phyloP scores from a whole-genome alignment of 441 rosid genomes.

The Croton setiger region DNA sequence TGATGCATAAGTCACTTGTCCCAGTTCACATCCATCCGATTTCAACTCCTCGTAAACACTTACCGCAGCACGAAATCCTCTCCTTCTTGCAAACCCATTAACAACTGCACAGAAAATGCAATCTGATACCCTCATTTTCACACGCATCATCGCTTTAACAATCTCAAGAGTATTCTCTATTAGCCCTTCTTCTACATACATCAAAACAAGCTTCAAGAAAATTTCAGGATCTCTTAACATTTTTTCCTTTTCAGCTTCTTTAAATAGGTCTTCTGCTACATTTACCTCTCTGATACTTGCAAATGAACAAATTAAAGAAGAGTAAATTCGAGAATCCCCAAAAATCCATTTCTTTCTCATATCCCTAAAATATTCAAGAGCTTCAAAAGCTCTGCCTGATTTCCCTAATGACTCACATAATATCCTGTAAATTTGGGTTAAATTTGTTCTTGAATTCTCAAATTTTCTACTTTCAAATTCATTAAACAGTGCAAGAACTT shows the following conservation, averaged over 20 bases:
- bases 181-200: slow-evolving; percentile 54
- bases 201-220: slow-evolving; percentile 63
- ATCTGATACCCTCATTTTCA: slow-evolving; percentile 53
- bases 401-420: slow-evolving; percentile 54
- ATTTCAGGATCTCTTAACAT: slow-evolving; percentile 62
- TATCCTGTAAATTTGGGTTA: slow-evolving; percentile 35
- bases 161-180: slow-evolving; percentile 57
- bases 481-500: slow-evolving; percentile 51
- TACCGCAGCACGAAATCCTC: slow-evolving; percentile 54
- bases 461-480: slow-evolving; percentile 44
- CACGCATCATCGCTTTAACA: slow-evolving; percentile 48
- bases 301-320: slow-evolving; percentile 54
- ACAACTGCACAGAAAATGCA: slow-evolving; percentile 69
- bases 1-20: slow-evolving; percentile 87
- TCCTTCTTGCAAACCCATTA: slow-evolving; percentile 57
- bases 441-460: slow-evolving; percentile 28
- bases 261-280: slow-evolving; percentile 47
- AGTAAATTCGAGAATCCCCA: slow-evolving; percentile 43
- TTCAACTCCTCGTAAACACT: slow-evolving; percentile 48
- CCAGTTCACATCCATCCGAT: slow-evolving; percentile 54
- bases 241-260: slow-evolving; percentile 56
- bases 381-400: slow-evolving; percentile 57
- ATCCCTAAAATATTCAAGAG: slow-evolving; percentile 52
- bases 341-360: slow-evolving; percentile 50
- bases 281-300: slow-evolving; percentile 38